Evolutionary conservation across 2,329 filamentous ascomycete species (phyloP).

Genomic region (Stagonosporopsis cucurbitacearum): DNA sequence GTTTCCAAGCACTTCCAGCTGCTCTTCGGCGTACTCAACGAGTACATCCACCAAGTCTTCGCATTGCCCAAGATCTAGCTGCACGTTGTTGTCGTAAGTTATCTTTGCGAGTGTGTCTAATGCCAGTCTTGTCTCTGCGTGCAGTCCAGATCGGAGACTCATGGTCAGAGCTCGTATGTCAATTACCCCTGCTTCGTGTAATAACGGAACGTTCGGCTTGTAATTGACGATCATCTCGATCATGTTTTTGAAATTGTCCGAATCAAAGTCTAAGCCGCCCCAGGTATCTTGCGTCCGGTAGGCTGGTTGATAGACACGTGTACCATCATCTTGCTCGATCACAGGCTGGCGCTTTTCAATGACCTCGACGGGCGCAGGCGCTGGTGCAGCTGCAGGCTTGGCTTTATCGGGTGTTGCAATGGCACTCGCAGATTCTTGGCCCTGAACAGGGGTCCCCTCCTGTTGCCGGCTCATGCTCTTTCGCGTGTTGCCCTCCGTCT

Average conservation of each 20-base stretch:
- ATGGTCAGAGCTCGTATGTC: slow-evolving; percentile 90
- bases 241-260: slow-evolving; percentile 72
- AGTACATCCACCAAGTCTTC: slow-evolving; percentile 89
- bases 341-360: slow-evolving; percentile 35
- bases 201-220: slow-evolving; percentile 76
- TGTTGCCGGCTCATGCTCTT: slow-evolving; percentile 48
- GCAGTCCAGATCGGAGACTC: slow-evolving; percentile 87
- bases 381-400: slow-evolving; percentile 25
- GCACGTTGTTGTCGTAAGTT: slow-evolving; percentile 56
- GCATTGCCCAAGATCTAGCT: slow-evolving; percentile 45
- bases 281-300: slow-evolving; percentile 37
- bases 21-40: slow-evolving; percentile 88
- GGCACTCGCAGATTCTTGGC: slow-evolving; percentile 33
- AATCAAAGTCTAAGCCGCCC: slow-evolving; percentile 51
- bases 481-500: slow-evolving; percentile 44
- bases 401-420: slow-evolving; percentile 41
- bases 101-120: slow-evolving; percentile 81
- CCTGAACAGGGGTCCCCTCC: slow-evolving; percentile 46
- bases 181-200: slow-evolving; percentile 82
- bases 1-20: slow-evolving; percentile 83
- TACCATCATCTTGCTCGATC: slow-evolving; percentile 38
- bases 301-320: slow-evolving; percentile 39
- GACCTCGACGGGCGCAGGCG: slow-evolving; percentile 27
- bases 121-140: slow-evolving; percentile 86
- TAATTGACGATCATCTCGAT: slow-evolving; percentile 70